phyloP scores from a whole-genome alignment of 2,329 filamentous ascomycete genomes.

The Colletotrichum sp. region DNA sequence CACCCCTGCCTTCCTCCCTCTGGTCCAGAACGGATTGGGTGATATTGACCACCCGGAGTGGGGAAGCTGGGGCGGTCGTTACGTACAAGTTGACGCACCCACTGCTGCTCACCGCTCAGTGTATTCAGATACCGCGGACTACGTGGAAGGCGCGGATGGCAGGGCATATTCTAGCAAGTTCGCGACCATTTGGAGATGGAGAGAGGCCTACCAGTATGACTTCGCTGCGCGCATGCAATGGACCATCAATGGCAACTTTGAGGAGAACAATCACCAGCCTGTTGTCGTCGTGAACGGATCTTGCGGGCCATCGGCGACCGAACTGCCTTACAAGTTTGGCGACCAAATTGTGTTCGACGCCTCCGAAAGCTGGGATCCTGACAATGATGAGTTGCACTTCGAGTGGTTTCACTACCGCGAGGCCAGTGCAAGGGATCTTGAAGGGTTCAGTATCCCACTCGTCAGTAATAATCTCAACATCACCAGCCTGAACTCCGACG shows the following conservation, averaged over 20 bases:
- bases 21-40: conserved; percentile 53
- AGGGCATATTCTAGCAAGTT: conserved; percentile 28
- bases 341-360: conserved; percentile 47
- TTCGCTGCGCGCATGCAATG: conserved; percentile 46
- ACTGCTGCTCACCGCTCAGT: neutral
- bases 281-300: conserved; percentile 46
- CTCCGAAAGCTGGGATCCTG: conserved; percentile 48
- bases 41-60: conserved; percentile 48
- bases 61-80: conserved; percentile 56
- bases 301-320: conserved; percentile 37
- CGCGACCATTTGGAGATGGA: conserved; percentile 46
- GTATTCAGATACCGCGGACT: conserved; percentile 32
- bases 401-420: conserved; percentile 55
- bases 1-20: conserved; percentile 53
- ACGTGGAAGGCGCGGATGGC: conserved; percentile 31
- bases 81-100: conserved; percentile 26
- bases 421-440: conserved; percentile 6
- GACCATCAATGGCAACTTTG: conserved; percentile 30
- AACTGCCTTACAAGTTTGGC: conserved; percentile 37
- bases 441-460: neutral
- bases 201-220: conserved; percentile 43
- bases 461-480: conserved; percentile 29
- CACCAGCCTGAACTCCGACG: conserved; percentile 23
- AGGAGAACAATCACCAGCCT: conserved; percentile 49
- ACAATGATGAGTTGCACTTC: conserved; percentile 46